Base-by-base conservation (phyloP, 495 filamentous ascomycete species). In the Hypoxylon perforatum region DNA sequence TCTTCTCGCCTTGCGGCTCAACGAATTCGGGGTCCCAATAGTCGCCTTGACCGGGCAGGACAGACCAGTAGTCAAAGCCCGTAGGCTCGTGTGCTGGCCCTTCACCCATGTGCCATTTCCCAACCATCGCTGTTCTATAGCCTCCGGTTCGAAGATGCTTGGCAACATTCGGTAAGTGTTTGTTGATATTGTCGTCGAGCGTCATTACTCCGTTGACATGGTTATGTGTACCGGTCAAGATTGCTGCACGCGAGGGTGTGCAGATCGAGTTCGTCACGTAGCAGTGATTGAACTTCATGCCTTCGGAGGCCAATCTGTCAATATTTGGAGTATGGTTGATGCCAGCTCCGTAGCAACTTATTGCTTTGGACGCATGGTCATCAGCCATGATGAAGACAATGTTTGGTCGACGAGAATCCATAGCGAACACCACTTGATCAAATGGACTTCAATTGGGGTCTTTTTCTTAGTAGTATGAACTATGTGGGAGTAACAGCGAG, bases 361-460 rank as follows among this genome's bases (percentile, higher is more conserved):
- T 82, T 1, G 79, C 65, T 61, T 82, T 81, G 6, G 75, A 66
- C 57, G 79, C 79, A 74, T 82, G 79, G 68, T 82, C 79, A 70
- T 82, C 79, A 9, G 79, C 79, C 76, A 82, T 78, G 66, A 81
- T 79, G 67, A 82, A 82, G 58, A 82, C 42, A 52, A 82, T 78
- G 47, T 82, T 82, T 10, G 79, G 79, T 30, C 46, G 49, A 47
- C 33, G 30, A 14, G 23, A 55, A 45, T 25, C 57, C 57, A 63
- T 63, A 35, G 19, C 41, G 46, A 38, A 22, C 38, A 22, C 23
- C 39, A 18, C 22, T 57, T 14, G 21, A 15, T 55, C 8, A 19
- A 17, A 19, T 14, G 21, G 23, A 21, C 25, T 30, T 18, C n/a
- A 35, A 57, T 7, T 3, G 1, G 6, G 15, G 30, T 49, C 3